Evolutionary conservation across 2,329 filamentous ascomycete species (phyloP).

Genomic region (Leptographium galeiforme): DNA sequence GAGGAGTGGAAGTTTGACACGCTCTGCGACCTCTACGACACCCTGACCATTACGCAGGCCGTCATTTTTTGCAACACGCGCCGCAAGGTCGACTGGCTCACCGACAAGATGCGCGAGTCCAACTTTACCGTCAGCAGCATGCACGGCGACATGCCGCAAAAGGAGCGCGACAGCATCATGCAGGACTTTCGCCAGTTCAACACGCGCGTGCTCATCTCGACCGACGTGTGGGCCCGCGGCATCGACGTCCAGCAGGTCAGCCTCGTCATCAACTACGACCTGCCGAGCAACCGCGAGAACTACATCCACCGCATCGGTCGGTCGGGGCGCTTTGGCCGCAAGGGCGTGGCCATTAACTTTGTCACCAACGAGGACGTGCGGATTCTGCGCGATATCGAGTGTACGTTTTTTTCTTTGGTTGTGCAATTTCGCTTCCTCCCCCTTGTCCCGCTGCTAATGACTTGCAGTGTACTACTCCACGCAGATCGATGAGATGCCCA

Average conservation of each 20-base stretch:
- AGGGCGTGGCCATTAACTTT: conserved; percentile 99
- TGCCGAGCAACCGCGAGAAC: conserved; percentile 97
- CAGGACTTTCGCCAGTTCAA: conserved; percentile 96
- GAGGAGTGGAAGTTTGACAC: conserved; percentile 99
- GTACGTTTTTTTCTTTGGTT: conserved; percentile 36
- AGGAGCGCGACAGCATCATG: conserved; percentile 98
- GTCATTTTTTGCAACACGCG: conserved; percentile 99
- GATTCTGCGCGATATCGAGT: conserved; percentile 92
- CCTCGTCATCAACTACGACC: conserved; percentile 96
- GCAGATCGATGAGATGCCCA: conserved; percentile 97
- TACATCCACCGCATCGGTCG: conserved; percentile 98
- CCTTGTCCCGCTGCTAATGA: not conserved
- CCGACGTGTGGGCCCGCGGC: conserved; percentile 93
- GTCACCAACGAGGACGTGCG: conserved; percentile 96
- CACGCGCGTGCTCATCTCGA: conserved; percentile 90
- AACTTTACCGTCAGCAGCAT: conserved; percentile 98
- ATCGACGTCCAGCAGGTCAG: conserved; percentile 99
- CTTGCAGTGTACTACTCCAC: conserved; percentile 76
- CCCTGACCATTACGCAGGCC: conserved; percentile 93
- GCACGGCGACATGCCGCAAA: conserved; percentile 99
- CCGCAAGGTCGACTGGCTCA: conserved; percentile 98
- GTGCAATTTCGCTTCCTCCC: not conserved
- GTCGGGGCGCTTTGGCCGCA: conserved; percentile 88
- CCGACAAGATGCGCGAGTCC: conserved; percentile 97
- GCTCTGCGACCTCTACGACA: conserved; percentile 96